These are phyloP conservation scores for Cyphellophora attinorum DNA, from an alignment of 2,329 filamentous ascomycete genomes.

Conservation along the genomic window DNA sequence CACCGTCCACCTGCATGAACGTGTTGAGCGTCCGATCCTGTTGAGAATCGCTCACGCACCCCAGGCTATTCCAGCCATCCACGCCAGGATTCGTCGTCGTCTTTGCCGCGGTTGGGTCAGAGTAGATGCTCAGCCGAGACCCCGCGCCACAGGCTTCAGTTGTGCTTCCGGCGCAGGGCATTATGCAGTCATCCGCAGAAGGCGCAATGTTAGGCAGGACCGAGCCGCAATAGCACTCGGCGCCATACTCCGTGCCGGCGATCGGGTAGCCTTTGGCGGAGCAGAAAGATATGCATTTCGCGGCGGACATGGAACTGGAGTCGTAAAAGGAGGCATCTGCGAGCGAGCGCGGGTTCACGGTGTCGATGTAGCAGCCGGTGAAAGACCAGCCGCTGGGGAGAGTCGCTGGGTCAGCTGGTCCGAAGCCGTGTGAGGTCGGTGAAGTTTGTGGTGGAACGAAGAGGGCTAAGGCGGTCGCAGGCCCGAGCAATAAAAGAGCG, in stretches of 20 bases:
- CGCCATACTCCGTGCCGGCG: conserved; percentile 24
- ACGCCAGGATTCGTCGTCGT: conserved; percentile 2
- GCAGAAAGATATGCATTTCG: conserved; percentile 21
- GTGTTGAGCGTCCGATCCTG: conserved; percentile 21
- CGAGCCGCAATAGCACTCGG: conserved; percentile 26
- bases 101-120: conserved; percentile 4
- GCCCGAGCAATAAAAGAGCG: background rate
- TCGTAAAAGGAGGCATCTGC: conserved; percentile 5
- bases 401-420: too few species aligned
- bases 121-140: conserved; percentile 33
- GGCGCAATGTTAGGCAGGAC: conserved; percentile 11
- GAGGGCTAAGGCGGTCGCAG: background rate
- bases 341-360: background rate
- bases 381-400: background rate
- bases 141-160: conserved; percentile 39
- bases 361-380: conserved; percentile 1
- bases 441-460: too few species aligned
- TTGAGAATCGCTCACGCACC: conserved; percentile 33
- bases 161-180: conserved; percentile 27
- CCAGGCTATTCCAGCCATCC: conserved; percentile 12
- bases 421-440: too few species aligned
- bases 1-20: conserved; percentile 31
- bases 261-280: conserved; percentile 21
- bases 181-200: conserved; percentile 29
- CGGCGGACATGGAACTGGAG: conserved; percentile 17